phyloP scores from a whole-genome alignment of 2,329 filamentous ascomycete species.

The Xylaria sp. region DNA sequence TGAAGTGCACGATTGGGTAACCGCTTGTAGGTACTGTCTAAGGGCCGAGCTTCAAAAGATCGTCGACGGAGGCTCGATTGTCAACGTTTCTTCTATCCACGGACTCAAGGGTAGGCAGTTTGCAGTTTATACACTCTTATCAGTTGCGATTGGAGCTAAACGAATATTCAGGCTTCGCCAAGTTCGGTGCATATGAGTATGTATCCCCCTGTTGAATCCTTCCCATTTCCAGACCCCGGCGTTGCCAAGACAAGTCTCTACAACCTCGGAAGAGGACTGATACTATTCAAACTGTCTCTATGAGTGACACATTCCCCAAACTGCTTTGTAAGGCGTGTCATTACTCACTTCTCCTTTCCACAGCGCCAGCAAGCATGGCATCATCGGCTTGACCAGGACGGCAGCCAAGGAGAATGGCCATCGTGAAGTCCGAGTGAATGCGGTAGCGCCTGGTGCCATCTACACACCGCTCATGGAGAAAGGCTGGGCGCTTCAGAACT shows the following conservation, averaged over 20 bases:
- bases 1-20: slow-evolving; percentile 11
- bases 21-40: slow-evolving; percentile 37
- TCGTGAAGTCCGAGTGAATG: slow-evolving; percentile 43
- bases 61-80: slow-evolving; percentile 49
- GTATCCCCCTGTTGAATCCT: slow-evolving; percentile 1
- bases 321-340: neutral
- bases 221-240: neutral
- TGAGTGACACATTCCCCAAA: neutral
- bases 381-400: slow-evolving; percentile 35
- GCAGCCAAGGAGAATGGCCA: slow-evolving; percentile 37
- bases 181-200: slow-evolving; percentile 36
- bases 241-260: neutral
- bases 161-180: slow-evolving; percentile 34
- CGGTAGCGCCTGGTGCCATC: slow-evolving; percentile 45
- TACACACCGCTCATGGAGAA: slow-evolving; percentile 46
- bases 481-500: slow-evolving; percentile 34
- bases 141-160: slow-evolving; percentile 13
- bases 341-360: slow-evolving; percentile 12
- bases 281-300: neutral
- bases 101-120: slow-evolving; percentile 42
- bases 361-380: slow-evolving; percentile 22
- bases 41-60: slow-evolving; percentile 43
- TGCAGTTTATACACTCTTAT: slow-evolving; percentile 28
- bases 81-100: slow-evolving; percentile 51
- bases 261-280: neutral